Conservation (phyloP, 2,329 filamentous ascomycete species). For the Didymella pinodella region DNA sequence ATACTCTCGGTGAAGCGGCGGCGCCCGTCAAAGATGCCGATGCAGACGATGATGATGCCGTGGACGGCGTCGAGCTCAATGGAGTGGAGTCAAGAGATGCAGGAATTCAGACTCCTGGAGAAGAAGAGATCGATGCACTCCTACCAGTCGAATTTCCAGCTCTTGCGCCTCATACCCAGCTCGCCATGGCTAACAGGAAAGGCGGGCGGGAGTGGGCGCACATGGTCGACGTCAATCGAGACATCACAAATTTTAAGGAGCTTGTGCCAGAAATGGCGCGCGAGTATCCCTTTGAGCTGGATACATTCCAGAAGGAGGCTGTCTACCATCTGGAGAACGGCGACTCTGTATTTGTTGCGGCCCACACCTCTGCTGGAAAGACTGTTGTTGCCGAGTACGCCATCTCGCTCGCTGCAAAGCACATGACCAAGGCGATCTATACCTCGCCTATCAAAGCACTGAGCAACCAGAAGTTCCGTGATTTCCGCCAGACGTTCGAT, state of each 20-base stretch:
- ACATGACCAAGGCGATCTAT: conserved; percentile 99
- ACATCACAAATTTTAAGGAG: conserved; percentile 92
- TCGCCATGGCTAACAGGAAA: conserved; percentile 76
- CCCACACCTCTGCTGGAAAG: conserved; percentile 96
- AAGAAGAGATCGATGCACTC: conserved; percentile 80
- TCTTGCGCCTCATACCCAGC: conserved; percentile 80
- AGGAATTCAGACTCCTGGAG: conserved; percentile 53
- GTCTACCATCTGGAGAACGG: conserved; percentile 96
- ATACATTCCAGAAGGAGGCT: conserved; percentile 98
- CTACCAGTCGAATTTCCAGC: conserved; percentile 93
- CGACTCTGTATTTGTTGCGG: conserved; percentile 96
- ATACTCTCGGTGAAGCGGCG: conserved; percentile 64
- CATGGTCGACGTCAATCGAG: conserved; percentile 94
- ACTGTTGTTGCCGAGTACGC: conserved; percentile 98
- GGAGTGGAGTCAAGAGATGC: conserved; percentile 55
- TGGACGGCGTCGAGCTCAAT: conserved; percentile 34
- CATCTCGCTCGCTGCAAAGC: conserved; percentile 93
- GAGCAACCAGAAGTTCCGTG: conserved; percentile 98
- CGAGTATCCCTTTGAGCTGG: conserved; percentile 96
- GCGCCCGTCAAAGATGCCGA: conserved; percentile 36
- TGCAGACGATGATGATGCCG: conserved; percentile 36
- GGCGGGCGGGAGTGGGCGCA: conserved; percentile 93
- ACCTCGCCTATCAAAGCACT: conserved; percentile 98
- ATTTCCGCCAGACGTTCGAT: conserved; percentile 88
- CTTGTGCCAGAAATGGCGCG: conserved; percentile 95